phyloP scores from a whole-genome alignment of 257 asterid species.

The Lithospermum erythrorhizon region DNA sequence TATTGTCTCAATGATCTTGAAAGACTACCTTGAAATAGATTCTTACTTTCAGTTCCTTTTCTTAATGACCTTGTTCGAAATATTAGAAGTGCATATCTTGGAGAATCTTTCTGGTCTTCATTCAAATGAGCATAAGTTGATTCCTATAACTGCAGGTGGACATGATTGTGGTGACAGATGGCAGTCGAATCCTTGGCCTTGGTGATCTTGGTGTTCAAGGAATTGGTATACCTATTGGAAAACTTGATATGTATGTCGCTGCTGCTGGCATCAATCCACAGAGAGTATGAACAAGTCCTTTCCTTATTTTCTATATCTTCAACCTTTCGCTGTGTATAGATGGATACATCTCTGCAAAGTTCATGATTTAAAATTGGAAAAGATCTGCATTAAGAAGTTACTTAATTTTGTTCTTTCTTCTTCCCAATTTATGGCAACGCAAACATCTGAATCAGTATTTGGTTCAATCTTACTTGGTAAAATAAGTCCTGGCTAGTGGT shows the following conservation, averaged over 20 bases:
- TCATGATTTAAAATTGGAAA: not conserved
- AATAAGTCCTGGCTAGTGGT: too few species aligned
- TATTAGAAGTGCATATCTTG: not conserved
- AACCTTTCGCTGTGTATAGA: not conserved
- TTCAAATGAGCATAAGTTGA: not conserved
- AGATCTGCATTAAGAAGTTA: not conserved
- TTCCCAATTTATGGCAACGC: too few species aligned
- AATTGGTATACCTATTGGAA: conserved; percentile 94
- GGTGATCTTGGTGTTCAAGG: conserved; percentile 99
- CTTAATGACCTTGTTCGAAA: not conserved
- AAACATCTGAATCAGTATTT: too few species aligned
- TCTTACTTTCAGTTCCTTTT: not conserved
- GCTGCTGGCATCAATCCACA: conserved; percentile 99
- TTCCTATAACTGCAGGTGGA: conserved; percentile 55
- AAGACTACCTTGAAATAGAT: not conserved
- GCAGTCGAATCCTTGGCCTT: conserved; percentile 98
- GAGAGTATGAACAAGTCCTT: conserved; percentile 45
- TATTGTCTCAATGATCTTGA: not conserved
- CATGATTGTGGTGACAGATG: conserved; percentile 98
- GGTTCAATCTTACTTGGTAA: too few species aligned
- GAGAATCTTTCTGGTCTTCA: not conserved
- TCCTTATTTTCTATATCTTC: conserved; percentile 1
- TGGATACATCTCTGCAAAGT: not conserved
- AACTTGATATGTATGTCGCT: conserved; percentile 98
- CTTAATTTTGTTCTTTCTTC: not conserved